Conservation (phyloP, 2,329 filamentous ascomycete genomes). For the Fusarium papillatum region DNA sequence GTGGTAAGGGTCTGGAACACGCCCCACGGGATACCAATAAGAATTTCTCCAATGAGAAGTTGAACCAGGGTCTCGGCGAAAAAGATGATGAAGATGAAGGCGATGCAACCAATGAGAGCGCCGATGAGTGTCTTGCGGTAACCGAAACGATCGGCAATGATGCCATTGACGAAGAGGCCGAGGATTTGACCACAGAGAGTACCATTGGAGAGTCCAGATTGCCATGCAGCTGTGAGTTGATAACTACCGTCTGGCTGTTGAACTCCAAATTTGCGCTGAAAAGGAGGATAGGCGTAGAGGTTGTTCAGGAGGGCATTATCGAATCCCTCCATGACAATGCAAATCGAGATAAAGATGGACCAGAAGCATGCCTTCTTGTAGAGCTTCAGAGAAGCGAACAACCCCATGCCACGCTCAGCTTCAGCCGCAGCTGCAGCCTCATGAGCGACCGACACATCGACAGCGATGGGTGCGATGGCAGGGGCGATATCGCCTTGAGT, state of each 20-base stretch:
- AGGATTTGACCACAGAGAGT: constrained; percentile 62
- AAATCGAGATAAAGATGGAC: constrained; percentile 54
- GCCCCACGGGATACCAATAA: constrained; percentile 62
- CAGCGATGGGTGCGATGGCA: constrained; percentile 7
- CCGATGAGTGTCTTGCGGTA: constrained; percentile 63
- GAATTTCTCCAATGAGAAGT: constrained; percentile 60
- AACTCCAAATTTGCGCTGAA: constrained; percentile 55
- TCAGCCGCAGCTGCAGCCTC: constrained; percentile 48
- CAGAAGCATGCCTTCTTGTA: constrained; percentile 54
- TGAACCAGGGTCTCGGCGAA: constrained; percentile 57
- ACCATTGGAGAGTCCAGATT: constrained; percentile 64
- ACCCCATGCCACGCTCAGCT: constrained; percentile 49
- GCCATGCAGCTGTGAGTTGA: constrained; percentile 64
- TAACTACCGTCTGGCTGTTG: constrained; percentile 53
- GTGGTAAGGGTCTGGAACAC: constrained; percentile 61
- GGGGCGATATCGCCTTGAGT: constrained; percentile 22
- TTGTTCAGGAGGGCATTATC: constrained; percentile 55
- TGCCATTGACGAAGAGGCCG: constrained; percentile 63
- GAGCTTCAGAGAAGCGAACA: constrained; percentile 53
- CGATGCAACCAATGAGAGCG: constrained; percentile 53
- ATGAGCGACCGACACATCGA: constrained; percentile 33
- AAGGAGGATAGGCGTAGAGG: constrained; percentile 57
- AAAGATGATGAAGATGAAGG: constrained; percentile 64
- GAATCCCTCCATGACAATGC: constrained; percentile 57
- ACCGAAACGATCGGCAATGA: constrained; percentile 60